Conservation (phyloP, 2,329 filamentous ascomycete species). For the Teratosphaeria nubilosa region DNA sequence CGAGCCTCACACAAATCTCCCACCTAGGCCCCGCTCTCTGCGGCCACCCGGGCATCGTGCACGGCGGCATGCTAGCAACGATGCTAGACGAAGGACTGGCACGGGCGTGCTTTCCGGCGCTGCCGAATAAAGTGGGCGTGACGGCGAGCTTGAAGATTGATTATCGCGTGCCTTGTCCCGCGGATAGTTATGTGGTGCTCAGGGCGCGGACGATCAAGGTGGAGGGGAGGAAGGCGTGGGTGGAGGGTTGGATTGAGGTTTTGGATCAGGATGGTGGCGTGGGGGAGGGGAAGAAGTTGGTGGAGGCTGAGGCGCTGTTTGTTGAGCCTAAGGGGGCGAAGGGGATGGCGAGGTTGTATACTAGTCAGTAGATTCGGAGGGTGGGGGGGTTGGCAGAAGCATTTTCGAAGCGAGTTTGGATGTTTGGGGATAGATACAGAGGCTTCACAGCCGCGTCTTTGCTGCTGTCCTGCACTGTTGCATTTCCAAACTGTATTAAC, state of each 20-base stretch:
- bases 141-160: conserved; percentile 77
- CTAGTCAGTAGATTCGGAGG: conserved; percentile 1
- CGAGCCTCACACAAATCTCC: conserved; percentile 51
- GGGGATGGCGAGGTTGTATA: conserved; percentile 27
- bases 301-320: conserved; percentile 77
- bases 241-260: conserved; percentile 76
- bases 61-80: conserved; percentile 85
- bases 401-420: neutral
- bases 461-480: neutral
- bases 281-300: conserved; percentile 53
- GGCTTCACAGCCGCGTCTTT: neutral
- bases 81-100: conserved; percentile 84
- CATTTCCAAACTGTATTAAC: neutral
- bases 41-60: conserved; percentile 82
- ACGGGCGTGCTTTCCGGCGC: conserved; percentile 74
- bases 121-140: conserved; percentile 76
- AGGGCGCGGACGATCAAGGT: conserved; percentile 71
- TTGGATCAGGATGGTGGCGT: conserved; percentile 42
- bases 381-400: neutral
- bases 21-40: conserved; percentile 74
- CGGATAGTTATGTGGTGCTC: conserved; percentile 66
- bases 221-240: conserved; percentile 91
- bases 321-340: conserved; percentile 77
- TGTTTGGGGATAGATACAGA: neutral
- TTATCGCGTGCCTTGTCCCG: conserved; percentile 71